phyloP scores from a whole-genome alignment of 805 yeast species.

The Teunomyces kruisii region DNA sequence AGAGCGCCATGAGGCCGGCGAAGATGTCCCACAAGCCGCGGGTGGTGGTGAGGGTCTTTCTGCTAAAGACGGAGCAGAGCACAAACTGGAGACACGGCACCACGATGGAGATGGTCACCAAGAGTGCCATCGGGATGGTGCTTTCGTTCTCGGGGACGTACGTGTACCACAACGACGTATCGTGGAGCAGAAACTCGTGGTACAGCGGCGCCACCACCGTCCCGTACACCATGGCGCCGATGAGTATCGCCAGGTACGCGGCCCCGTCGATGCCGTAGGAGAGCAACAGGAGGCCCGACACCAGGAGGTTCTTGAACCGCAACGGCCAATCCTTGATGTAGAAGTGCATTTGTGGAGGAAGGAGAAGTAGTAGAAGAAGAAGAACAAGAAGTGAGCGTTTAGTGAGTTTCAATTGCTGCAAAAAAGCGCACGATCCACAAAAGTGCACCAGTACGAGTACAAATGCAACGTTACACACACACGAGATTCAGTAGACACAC shows the following conservation, averaged over 20 bases:
- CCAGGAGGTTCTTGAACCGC: not conserved
- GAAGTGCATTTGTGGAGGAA: constrained; percentile 8
- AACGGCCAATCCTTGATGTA: constrained; percentile 6
- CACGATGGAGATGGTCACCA: constrained; percentile 27
- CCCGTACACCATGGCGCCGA: constrained; percentile 30
- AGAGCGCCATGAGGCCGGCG: constrained; percentile 31
- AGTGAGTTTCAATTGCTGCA: constrained; percentile 7
- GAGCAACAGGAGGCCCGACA: constrained; percentile 5
- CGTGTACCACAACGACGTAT: constrained; percentile 29
- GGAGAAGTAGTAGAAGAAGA: too few relatives aligned
- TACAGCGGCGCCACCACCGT: constrained; percentile 32
- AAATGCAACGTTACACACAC: too few relatives aligned
- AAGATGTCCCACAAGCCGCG: constrained; percentile 40
- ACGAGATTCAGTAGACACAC: too few relatives aligned
- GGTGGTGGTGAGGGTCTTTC: constrained; percentile 12
- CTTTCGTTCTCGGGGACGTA: constrained; percentile 34
- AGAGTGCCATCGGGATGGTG: constrained; percentile 27
- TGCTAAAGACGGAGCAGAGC: constrained; percentile 14
- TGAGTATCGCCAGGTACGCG: constrained; percentile 19
- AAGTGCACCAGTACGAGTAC: too few relatives aligned
- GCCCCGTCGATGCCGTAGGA: constrained; percentile 9
- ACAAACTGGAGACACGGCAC: constrained; percentile 33
- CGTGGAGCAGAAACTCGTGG: constrained; percentile 41
- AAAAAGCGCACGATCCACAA: too few relatives aligned
- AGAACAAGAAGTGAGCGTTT: not conserved